Base-by-base conservation (phyloP, 352 stramenopile genomes). In the Saprolegnia parasitica region DNA sequence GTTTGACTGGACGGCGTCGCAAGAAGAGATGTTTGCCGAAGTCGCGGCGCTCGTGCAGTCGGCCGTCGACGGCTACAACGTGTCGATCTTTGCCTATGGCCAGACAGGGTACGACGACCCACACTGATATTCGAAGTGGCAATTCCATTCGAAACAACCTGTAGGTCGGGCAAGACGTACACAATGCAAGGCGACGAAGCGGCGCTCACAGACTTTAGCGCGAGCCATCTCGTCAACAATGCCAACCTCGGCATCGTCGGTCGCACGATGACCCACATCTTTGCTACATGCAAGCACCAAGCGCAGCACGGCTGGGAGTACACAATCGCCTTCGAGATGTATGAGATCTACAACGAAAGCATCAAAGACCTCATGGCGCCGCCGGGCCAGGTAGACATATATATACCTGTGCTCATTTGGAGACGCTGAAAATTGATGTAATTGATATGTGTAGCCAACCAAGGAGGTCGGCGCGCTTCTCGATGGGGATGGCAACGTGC, bases 271-370 rank as follows among this genome's bases (percentile, higher is more conserved):
- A 72, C 76, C 18, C 86, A 91, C 64, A 90, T 96, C 50, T 96
- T 89, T 54, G 76, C 78, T 6, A 78, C 77, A 9, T 85, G 91
- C 35, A 78, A 78, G 13, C 80, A 89, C 29, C 71, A 93, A 54
- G 74, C 68, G 18, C 76, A 76, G 21, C 89, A 83, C 35, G 84
- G 86, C 21, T 96, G 87, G 87, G 68, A 78, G n/a, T 93, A 93
- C 56, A 71, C 56, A 20, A 77, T 91, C 13, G 88, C 68, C 26
- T 58, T 94, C 29, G 86, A 94, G 72, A 84, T 99, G 74, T 82
- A 98, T 26, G 96, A 99, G 79, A 98, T 99, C 57, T 99, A 99
- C 84, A 99, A 99, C 68, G 96, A 99, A 76, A 90, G 96, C 16
- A 79, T 99, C 39, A 81, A 89, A 11, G 96, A 99, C 68, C 71